Base-by-base conservation (phyloP, 495 filamentous ascomycete species). In the Haplographium delicatum region DNA sequence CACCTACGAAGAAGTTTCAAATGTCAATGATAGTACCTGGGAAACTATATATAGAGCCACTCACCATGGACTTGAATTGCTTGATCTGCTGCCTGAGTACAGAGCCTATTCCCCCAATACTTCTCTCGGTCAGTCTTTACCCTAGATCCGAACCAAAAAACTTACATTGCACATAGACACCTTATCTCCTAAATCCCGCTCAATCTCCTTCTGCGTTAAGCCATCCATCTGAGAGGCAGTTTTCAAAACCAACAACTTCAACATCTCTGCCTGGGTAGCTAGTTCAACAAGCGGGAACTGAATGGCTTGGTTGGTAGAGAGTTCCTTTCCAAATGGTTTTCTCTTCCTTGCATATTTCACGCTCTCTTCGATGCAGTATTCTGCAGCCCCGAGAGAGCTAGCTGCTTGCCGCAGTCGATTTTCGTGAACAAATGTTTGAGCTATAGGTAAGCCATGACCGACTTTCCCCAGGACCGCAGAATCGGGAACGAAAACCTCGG, bases 341-440 rank as follows among this genome's bases (percentile, higher is more conserved):
- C 76, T 67, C 19, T 60, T 48, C 10, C 69, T 68, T 18, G 79
- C 77, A 53, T 80, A 76, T 50, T 69, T 63, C 35, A 82, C 69
- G 44, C 68, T 73, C 38, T 71, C 58, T 15, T 78, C 68, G 19
- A 83, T 68, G 56, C 79, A 81, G 64, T 67, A 82, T 33, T 69
- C 60, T 6, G 77, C 76, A 0, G 76, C 76, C 16, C 79, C 78
- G 42, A 79, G 74, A 3, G 73, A 78, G 40, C 72, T 77, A 2
- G 79, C 79, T 2, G 78, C 78, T 64, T 83, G 76, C 26, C 78
- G 70, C 53, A 81, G 75, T 26, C 79, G 71, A 61, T 81, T 82
- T 60, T 83, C 80, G 57, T 82, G 76, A 5, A 80, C 74, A 57
- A 83, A 81, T 2, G 78, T 75, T 59, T 82, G 78, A 13, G 79